Base-by-base conservation (phyloP, 306 rosid genomes). In the Hippophae tibetana region DNA sequence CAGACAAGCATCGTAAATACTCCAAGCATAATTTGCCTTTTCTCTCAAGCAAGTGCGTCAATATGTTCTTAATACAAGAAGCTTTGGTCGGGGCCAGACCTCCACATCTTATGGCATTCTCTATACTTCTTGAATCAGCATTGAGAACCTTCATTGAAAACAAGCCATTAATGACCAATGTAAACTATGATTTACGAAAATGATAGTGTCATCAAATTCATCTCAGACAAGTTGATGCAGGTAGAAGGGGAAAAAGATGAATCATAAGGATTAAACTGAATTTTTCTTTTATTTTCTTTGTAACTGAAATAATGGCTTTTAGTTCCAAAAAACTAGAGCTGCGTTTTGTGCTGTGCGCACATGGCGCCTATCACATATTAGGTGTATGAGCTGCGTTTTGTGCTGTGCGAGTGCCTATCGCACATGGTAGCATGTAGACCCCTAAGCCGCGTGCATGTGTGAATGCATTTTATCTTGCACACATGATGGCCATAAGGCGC, bases 81-180 rank as follows among this genome's bases (percentile, higher is more conserved):
- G 94, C 74, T 68, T 86, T 90, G 7, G 95, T 87, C 46, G 89
- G 83, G 6, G 95, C 95, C n/a, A 87, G 54, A 61, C 95, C 97
- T 56, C 97, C 97, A 43, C 94, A 84, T 12, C 94, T 79, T 71
- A 90, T 84, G 12, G 94, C 83, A 73, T 79, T 68, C 71, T 90
- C 94, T 66, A 90, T 23, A 44, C 74, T 77, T 73, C 50, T 84
- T 27, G 76, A 69, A 50, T 81, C 85, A 50, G 89, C 90, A 54
- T 50, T 70, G 47, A 82, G 78, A 69, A 87, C 97, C 97, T 89
- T 63, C 26, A 62, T n/a, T 46, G 45, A 44, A 51, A 68, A 26
- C 14, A 56, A 44, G 56, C 64, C 58, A 64, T 46, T 53, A 57
- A 47, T 54, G 45, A 58, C 45, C 70, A 13, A 54, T 8, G 13